These are phyloP conservation scores for Lycium barbarum DNA, from an alignment of 257 asterid species.

Conservation along the genomic window DNA sequence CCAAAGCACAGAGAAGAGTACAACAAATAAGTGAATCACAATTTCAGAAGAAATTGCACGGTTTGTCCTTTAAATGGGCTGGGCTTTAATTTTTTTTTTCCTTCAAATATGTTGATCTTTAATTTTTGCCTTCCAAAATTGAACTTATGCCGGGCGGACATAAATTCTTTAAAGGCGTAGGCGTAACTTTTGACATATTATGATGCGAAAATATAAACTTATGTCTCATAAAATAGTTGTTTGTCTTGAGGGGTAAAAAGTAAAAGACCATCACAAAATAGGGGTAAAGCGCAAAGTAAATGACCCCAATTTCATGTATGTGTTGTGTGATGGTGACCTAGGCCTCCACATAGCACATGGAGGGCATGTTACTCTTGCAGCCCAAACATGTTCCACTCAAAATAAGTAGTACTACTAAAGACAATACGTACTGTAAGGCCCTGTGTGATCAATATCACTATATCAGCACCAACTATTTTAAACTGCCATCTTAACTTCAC, in stretches of 20 bases:
- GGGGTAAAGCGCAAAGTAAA: too few species aligned
- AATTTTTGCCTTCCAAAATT: too few species aligned
- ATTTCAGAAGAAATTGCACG: not conserved
- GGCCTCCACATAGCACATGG: conserved; percentile 70
- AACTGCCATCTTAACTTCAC: conserved; percentile 37
- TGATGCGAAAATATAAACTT: too few species aligned
- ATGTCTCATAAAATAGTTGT: too few species aligned
- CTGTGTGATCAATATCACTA: not conserved
- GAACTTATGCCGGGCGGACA: too few species aligned
- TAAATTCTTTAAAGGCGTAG: too few species aligned
- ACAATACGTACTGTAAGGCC: not conserved
- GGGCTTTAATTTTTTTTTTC: too few species aligned
- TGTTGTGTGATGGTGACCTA: conserved; percentile 50
- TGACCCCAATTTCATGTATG: conserved; percentile 14
- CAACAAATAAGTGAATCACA: conserved; percentile 33
- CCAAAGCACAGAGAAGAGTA: conserved; percentile 28
- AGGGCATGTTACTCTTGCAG: conserved; percentile 78
- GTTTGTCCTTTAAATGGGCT: too few species aligned
- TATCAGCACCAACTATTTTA: conserved; percentile 49
- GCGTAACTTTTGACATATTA: too few species aligned
- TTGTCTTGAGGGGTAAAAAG: too few species aligned
- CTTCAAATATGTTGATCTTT: too few species aligned
- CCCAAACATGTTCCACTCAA: conserved; percentile 11
- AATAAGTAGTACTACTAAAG: not conserved
- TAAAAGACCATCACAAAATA: too few species aligned